Percentiles rank a stretch among this genome's conserved stretches.
Evolutionary conservation across 148 eudicot genomes (phyloP).

Genomic region (Amaranthus palmeri): DNA sequence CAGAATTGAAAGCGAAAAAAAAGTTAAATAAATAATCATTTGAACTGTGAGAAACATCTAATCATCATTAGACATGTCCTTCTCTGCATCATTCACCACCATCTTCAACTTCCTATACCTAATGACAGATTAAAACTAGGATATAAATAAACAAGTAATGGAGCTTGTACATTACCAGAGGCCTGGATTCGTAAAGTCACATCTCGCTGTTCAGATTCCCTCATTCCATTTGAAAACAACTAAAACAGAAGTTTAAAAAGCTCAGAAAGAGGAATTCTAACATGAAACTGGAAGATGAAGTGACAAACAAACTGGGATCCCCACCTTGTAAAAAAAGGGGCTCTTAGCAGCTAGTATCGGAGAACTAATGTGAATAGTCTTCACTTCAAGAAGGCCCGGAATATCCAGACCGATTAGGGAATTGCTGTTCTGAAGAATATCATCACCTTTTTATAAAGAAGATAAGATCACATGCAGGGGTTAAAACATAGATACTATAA

Average conservation of each 20-base stretch:
- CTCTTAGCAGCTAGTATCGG: slow-evolving; percentile 81
- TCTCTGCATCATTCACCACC: not conserved
- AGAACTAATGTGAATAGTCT: slow-evolving; percentile 69
- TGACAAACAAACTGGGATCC: not conserved
- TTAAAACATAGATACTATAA: not conserved
- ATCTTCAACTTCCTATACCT: not conserved
- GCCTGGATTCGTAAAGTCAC: slow-evolving; percentile 44
- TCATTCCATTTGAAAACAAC: slow-evolving; percentile 67
- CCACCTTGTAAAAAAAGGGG: slow-evolving; percentile 72
- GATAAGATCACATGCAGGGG: not conserved
- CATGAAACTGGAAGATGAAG: not conserved
- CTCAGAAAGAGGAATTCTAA: slow-evolving; percentile 6
- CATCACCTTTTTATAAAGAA: slow-evolving; percentile 14
- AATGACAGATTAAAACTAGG: not conserved
- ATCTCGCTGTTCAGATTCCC: slow-evolving; percentile 42
- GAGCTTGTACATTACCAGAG: slow-evolving; percentile 33
- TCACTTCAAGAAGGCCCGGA: slow-evolving; percentile 35
- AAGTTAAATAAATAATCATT: not conserved
- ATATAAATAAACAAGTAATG: not conserved
- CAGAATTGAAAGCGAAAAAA: not conserved
- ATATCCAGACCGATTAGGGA: slow-evolving; percentile 26
- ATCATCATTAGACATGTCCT: not conserved
- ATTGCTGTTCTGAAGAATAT: slow-evolving; percentile 15
- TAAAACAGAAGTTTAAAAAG: slow-evolving; percentile 13
- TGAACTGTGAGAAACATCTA: not conserved